Evolutionary conservation across 352 stramenopile genomes (phyloP), one percentile per base, ranked within the genome.

Genomic region (Blastocystis sp.): DNA sequence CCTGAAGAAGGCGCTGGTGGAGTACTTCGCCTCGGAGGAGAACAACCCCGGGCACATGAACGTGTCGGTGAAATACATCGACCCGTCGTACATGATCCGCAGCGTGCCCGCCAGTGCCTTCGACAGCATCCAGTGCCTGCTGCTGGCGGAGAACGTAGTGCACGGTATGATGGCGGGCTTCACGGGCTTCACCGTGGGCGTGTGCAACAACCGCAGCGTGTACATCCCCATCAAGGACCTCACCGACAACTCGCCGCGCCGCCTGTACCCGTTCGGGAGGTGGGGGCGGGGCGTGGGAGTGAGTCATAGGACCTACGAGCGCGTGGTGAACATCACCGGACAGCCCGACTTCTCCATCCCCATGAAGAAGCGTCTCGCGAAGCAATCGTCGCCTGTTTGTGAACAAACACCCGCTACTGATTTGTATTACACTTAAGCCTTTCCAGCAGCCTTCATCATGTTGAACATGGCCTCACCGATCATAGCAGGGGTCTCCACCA

Each of bases 111-210:
- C 96, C 43, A 98, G 97, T 89, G 93, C 94, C 34, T 93, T 93
- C 60, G 96, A 98, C 89, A 94, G 91, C 88, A 90, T 98, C 65
- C 97, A 98, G 90, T 98, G 96, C 91, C 97, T 98, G 94, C 93
- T 98, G 90, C 92, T 98, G 21, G 94, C 93, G 43, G 95, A 99
- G 91, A 98, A 98, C 91, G 96, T 96, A 28, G 96, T 98, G 65
- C 96, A 99, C 89, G 96, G 95, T 66, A 93, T 95, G 61, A 98
- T 99, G 96, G 96, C 96, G 17, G 96, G 96, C 43, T 98, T 95
- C 91, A 98, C 96, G 62, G 95, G 94, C 69, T 98, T 98, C 90
- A 97, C 93, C 23, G 95, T 98, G 48, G 96, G 95, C 43, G 91
- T 98, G n/a, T 96, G 94, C 89, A 97, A 97, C 90, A 98, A 98